Conservation (phyloP, 2,329 filamentous ascomycete genomes). For the Colletotrichum sp. region DNA sequence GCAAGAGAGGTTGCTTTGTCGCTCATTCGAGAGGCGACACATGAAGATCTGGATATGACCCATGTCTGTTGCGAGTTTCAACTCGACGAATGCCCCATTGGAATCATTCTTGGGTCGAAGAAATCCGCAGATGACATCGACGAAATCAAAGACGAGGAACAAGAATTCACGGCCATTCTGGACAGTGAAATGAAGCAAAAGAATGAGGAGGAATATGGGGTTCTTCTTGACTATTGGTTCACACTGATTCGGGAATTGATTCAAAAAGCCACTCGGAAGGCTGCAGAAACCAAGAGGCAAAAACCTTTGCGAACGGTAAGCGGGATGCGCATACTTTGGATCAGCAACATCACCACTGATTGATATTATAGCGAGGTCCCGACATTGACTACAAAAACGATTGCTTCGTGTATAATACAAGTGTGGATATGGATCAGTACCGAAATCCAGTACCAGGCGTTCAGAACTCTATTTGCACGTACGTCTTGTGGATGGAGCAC, state of each 20-base stretch:
- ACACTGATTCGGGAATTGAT: accelerated
- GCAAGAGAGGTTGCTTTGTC: neutral
- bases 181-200: accelerated
- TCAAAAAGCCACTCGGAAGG: neutral
- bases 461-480: accelerated
- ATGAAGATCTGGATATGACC: neutral
- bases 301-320: neutral
- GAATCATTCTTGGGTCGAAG: accelerated
- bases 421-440: neutral
- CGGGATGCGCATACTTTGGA: neutral
- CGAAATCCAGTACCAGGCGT: accelerated
- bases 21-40: neutral
- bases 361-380: neutral
- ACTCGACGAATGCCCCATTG: neutral
- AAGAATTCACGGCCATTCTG: neutral
- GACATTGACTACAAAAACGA: neutral
- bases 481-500: neutral
- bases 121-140: neutral
- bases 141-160: neutral
- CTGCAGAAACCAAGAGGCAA: neutral
- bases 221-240: neutral
- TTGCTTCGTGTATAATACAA: neutral
- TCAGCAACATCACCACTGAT: accelerated
- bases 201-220: accelerated
- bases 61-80: neutral